Evolutionary conservation across 495 filamentous ascomycete species (phyloP).

Genomic region (Penicillium bovifimosum): DNA sequence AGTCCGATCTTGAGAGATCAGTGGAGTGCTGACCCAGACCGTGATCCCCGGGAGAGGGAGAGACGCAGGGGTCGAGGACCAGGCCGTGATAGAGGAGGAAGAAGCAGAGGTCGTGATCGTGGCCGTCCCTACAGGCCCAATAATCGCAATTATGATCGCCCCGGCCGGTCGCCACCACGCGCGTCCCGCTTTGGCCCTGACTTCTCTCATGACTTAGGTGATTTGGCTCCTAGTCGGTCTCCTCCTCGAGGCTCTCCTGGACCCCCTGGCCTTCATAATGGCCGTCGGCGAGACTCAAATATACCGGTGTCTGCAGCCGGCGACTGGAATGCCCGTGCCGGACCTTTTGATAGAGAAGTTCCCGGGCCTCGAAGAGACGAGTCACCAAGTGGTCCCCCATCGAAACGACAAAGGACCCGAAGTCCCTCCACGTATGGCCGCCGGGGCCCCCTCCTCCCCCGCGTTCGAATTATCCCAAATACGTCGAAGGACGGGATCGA

Average conservation of each 20-base stretch:
- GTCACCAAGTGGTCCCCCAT: conserved; percentile 29
- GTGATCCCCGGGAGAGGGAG: conserved; percentile 36
- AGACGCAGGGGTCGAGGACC: conserved; percentile 37
- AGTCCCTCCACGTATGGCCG: conserved; percentile 39
- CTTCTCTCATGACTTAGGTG: conserved; percentile 26
- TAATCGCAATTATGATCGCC: conserved; percentile 27
- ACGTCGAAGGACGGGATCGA: conserved; percentile 29
- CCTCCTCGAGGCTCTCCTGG: conserved; percentile 32
- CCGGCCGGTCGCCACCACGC: conserved; percentile 36
- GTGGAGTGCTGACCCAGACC: conserved; percentile 47
- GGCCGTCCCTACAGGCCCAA: conserved; percentile 29
- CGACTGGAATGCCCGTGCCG: conserved; percentile 16
- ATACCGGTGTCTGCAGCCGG: conserved; percentile 11
- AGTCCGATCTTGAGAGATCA: conserved; percentile 54
- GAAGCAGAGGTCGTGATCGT: conserved; percentile 30
- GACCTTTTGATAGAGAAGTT: conserved; percentile 21
- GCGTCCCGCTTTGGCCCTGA: conserved; percentile 29
- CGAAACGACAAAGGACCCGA: conserved; percentile 43
- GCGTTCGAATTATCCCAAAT: conserved; percentile 22
- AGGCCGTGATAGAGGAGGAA: conserved; percentile 37
- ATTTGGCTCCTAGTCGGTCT: conserved; percentile 27
- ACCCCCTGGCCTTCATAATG: conserved; percentile 10
- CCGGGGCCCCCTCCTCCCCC: conserved; percentile 19
- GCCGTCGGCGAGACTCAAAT: conserved; percentile 11
- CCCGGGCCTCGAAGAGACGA: conserved; percentile 25